A percentile compares a stretch with the other conserved stretches of the same genome.
Conservation (phyloP, 441 rosid genomes). For the Mallotus japonicus region DNA sequence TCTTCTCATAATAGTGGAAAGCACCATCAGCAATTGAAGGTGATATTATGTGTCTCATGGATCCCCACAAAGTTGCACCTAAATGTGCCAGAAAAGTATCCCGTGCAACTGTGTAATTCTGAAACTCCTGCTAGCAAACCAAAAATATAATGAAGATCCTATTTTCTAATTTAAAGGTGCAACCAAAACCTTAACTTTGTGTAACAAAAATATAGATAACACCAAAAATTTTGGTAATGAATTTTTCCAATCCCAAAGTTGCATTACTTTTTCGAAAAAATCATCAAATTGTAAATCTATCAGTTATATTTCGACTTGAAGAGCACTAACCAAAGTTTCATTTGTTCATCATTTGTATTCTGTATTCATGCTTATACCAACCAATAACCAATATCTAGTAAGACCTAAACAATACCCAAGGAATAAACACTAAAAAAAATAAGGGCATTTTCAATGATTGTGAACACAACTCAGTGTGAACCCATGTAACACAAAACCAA, state of each 20-base stretch:
- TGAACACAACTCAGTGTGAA: too few relatives aligned
- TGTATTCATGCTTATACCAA: not conserved
- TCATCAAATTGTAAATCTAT: not conserved
- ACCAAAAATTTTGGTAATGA: not conserved
- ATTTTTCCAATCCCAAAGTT: not conserved
- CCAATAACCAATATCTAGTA: not conserved
- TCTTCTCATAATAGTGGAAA: slow-evolving; percentile 90
- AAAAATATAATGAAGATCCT: slow-evolving; percentile 9
- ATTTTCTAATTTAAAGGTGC: not conserved
- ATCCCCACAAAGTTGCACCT: slow-evolving; percentile 95
- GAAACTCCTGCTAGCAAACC: slow-evolving; percentile 62
- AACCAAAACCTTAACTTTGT: not conserved
- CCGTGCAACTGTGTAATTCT: slow-evolving; percentile 94
- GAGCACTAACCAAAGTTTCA: not conserved
- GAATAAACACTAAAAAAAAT: not conserved
- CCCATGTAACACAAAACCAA: too few relatives aligned
- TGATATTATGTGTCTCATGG: slow-evolving; percentile 87
- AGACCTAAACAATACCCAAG: not conserved
- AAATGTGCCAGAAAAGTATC: slow-evolving; percentile 96
- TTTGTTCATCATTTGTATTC: not conserved
- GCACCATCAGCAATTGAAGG: slow-evolving; percentile 98
- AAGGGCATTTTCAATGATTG: too few relatives aligned
- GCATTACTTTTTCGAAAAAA: not conserved
- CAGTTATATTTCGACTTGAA: not conserved
- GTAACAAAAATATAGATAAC: slow-evolving; percentile 13